Evolutionary conservation across 2,329 filamentous ascomycete genomes (phyloP).

Genomic region (Cordyceps militaris): DNA sequence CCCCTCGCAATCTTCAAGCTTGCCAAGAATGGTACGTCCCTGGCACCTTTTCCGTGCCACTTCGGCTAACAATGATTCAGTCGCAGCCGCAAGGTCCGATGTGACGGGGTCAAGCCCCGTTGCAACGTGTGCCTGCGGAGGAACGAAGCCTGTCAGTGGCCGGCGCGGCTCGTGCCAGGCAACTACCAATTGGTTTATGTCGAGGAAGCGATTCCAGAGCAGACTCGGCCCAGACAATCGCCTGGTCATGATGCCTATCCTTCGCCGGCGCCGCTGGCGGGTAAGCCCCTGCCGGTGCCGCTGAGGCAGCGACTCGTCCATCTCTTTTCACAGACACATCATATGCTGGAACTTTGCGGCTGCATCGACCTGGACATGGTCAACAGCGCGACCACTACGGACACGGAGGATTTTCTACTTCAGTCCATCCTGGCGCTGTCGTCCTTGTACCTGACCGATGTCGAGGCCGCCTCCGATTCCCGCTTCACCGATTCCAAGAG

Average conservation of each 20-base stretch:
- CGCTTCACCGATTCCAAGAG: not conserved
- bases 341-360: not conserved
- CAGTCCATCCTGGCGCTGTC: not conserved
- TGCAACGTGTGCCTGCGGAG: too few species aligned
- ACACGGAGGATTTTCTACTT: not conserved
- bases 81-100: too few species aligned
- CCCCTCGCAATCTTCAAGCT: slow-evolving; percentile 1
- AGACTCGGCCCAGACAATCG: too few species aligned
- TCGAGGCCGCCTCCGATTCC: not conserved
- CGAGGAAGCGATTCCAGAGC: too few species aligned
- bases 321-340: not conserved
- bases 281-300: not conserved
- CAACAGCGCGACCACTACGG: not conserved
- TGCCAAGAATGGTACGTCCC: not conserved
- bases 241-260: too few species aligned
- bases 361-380: not conserved
- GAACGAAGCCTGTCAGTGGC: too few species aligned
- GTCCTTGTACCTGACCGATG: slow-evolving; percentile 2
- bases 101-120: too few species aligned
- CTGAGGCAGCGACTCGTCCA: not conserved
- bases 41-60: too few species aligned
- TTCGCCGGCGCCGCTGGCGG: too few species aligned
- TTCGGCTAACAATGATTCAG: too few species aligned
- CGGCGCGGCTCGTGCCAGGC: too few species aligned
- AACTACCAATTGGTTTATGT: too few species aligned